Evolutionary conservation across 2,329 filamentous ascomycete genomes (phyloP), one percentile per base, ranked within the genome.

Genomic region (Colletotrichum tabaci): DNA sequence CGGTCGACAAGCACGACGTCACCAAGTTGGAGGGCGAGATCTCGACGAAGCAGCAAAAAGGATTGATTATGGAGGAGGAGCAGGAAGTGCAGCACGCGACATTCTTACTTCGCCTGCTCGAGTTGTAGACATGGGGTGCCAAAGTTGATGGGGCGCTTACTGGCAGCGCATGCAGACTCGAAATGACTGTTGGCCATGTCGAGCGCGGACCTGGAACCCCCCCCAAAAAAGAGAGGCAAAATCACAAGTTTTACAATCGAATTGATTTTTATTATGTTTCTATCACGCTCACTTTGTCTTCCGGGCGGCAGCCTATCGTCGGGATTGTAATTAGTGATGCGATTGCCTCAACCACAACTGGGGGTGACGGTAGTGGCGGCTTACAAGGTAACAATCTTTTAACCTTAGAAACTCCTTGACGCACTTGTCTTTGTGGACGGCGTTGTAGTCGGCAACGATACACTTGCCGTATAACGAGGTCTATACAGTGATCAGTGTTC

Each of bases 351-450:
- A 44, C 1, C 44, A 47, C 26, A n/a, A 18, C 49, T 46, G 26
- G n/a, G 30, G 16, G 18, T n/a, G 26, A 46, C 21, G 5, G 21
- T 55, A 30, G 49, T 38, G 18, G 23, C n/a, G 42, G 88, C 55
- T 77, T 86, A 98, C 95, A 78, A 97, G 78, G 79, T 94, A 97
- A 79, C 96, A 98, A 75, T 97, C 87, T 80, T 97, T 98, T 60
- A 98, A 81, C 75, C 85, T 90, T 82, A 96, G 85, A 76, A 99
- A 98, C 79, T 98, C 95, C 69, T 90, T 90, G 5, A 88, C 87
- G 79, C 96, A 99, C 86, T 96, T 96, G 79, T 98, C 94, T 79
- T 97, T 97, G 76, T 95, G 89, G 3, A 98, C 90, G 4, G 94
- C 90, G 79, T 96, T 96, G 83, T 97, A 98, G 79, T 98, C 96